These are phyloP conservation scores for Aspergillus ibericus DNA, from an alignment of 2,329 filamentous ascomycete species.

Conservation along the genomic window DNA sequence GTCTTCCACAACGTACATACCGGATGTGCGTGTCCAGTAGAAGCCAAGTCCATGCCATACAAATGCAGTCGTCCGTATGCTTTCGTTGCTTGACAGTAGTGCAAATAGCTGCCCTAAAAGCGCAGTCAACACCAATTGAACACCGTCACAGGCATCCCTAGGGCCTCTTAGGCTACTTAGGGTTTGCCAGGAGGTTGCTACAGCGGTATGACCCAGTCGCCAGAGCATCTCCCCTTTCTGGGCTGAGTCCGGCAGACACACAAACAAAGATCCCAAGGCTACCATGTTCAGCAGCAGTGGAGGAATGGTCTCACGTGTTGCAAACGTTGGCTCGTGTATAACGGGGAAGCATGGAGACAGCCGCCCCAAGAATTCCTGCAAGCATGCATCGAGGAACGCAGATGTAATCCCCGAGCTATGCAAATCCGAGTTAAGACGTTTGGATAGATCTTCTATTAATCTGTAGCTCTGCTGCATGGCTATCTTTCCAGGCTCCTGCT, in stretches of 20 bases:
- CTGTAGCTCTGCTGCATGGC: constrained; percentile 17
- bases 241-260: constrained; percentile 12
- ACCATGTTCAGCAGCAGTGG: constrained; percentile 23
- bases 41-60: constrained; percentile 22
- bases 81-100: constrained; percentile 15
- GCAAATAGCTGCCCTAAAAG: constrained; percentile 20
- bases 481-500: constrained; percentile 12
- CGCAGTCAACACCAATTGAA: constrained; percentile 19
- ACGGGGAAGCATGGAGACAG: constrained; percentile 17
- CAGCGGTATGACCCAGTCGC: constrained; percentile 21
- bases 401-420: constrained; percentile 19
- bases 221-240: constrained; percentile 23
- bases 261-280: constrained; percentile 20
- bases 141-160: constrained; percentile 19
- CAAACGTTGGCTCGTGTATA: constrained; percentile 19
- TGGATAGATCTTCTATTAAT: constrained; percentile 20
- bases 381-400: constrained; percentile 19
- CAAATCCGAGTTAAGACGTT: constrained; percentile 17
- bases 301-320: constrained; percentile 13
- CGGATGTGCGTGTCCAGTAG: constrained; percentile 21
- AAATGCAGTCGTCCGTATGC: constrained; percentile 18
- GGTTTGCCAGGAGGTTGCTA: constrained; percentile 22
- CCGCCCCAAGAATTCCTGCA: constrained; percentile 19
- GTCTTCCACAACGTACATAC: constrained; percentile 16
- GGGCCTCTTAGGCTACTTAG: constrained; percentile 17